phyloP scores from a whole-genome alignment of 2,329 filamentous ascomycete genomes.

The Colletotrichum spinosum region DNA sequence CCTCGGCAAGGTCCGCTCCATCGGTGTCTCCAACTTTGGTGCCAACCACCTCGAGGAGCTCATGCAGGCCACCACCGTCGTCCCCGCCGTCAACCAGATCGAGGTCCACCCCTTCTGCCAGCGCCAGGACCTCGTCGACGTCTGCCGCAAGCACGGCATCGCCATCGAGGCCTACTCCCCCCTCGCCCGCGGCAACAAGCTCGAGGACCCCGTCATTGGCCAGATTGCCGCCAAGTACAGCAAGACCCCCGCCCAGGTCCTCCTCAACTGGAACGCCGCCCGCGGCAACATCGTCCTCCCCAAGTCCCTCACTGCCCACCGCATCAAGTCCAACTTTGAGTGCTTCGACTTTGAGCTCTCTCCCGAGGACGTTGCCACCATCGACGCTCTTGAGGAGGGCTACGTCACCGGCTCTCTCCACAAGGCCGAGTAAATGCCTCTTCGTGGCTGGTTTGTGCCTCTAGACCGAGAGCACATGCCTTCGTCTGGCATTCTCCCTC shows the following conservation, averaged over 20 bases:
- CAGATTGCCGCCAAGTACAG: constrained; percentile 65
- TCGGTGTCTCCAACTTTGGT: constrained; percentile 53
- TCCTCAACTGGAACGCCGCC: constrained; percentile 69
- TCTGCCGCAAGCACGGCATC: constrained; percentile 82
- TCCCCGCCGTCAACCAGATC: constrained; percentile 69
- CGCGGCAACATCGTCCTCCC: constrained; percentile 71
- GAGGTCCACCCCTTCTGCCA: constrained; percentile 73
- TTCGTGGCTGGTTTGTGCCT: constrained; percentile 6
- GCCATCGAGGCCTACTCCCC: constrained; percentile 42
- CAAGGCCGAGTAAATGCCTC: constrained; percentile 48
- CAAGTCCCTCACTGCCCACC: constrained; percentile 69
- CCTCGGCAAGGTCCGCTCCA: constrained; percentile 59
- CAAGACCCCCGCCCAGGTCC: constrained; percentile 67
- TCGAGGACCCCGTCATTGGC: constrained; percentile 66
- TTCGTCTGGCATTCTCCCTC: constrained; percentile 18
- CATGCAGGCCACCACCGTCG: constrained; percentile 54
- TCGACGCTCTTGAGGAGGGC: constrained; percentile 49
- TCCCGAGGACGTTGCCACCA: constrained; percentile 55
- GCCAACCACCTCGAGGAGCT: constrained; percentile 48
- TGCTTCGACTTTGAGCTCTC: constrained; percentile 71
- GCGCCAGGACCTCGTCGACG: constrained; percentile 44
- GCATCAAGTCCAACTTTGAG: constrained; percentile 74
- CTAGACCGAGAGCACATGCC: neutral
- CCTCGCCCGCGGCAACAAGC: constrained; percentile 63
- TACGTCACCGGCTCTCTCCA: constrained; percentile 50